Percentiles rank a stretch among this genome's conserved stretches.
Evolutionary conservation across 129 eudicot species (phyloP).

Genomic region (Helichrysum umbraculigerum): DNA sequence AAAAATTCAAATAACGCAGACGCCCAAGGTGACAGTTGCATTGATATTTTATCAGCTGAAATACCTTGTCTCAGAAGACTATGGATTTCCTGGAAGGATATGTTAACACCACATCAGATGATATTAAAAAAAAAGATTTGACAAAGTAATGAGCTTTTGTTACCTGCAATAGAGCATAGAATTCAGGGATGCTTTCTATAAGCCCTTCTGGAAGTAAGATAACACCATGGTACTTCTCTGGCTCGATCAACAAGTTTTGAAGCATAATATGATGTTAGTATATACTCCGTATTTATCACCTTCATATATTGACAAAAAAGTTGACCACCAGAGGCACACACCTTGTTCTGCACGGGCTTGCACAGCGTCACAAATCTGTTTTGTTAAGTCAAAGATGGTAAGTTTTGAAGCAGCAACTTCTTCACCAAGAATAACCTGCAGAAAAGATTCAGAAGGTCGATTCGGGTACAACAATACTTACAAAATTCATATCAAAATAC

Average conservation of each 20-base stretch:
- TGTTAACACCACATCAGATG: slow-evolving; percentile 13
- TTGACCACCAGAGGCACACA: neutral
- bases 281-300: too few species aligned
- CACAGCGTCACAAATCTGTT: slow-evolving; percentile 97
- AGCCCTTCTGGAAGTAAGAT: slow-evolving; percentile 96
- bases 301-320: neutral
- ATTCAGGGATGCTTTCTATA: slow-evolving; percentile 90
- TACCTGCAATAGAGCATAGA: slow-evolving; percentile 86
- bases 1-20: slow-evolving; percentile 88
- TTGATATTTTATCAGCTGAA: slow-evolving; percentile 69
- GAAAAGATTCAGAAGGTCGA: slow-evolving; percentile 1
- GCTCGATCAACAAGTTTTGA: neutral
- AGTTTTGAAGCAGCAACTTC: slow-evolving; percentile 94
- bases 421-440: slow-evolving; percentile 90
- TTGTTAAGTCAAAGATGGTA: slow-evolving; percentile 85
- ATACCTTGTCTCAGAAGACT: slow-evolving; percentile 70
- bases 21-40: slow-evolving; percentile 97
- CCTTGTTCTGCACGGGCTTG: slow-evolving; percentile 89
- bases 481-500: neutral
- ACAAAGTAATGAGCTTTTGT: neutral
- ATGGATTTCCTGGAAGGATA: slow-evolving; percentile 75
- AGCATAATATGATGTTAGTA: neutral
- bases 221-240: slow-evolving; percentile 92
- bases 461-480: neutral
- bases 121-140: too few species aligned